phyloP scores from a whole-genome alignment of 2,329 filamentous ascomycete species.

The Aspergillus japonicus region DNA sequence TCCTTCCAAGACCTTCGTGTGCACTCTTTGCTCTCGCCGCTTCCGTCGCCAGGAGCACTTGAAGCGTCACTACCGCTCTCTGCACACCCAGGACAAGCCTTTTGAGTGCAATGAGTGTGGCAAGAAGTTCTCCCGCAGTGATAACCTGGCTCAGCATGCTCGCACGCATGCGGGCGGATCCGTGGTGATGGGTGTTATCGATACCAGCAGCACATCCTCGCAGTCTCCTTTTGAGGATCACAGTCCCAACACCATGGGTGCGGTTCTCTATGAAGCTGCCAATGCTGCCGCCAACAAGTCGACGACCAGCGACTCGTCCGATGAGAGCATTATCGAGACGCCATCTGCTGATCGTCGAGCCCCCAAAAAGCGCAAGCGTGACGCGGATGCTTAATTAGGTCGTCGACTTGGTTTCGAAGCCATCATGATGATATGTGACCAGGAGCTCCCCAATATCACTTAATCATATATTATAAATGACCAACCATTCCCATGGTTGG shows the following conservation, averaged over 20 bases:
- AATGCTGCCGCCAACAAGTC: slow-evolving; percentile 67
- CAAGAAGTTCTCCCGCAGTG: slow-evolving; percentile 98
- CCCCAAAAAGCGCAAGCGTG: slow-evolving; percentile 78
- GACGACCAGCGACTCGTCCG: slow-evolving; percentile 45
- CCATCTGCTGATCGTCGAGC: slow-evolving; percentile 45
- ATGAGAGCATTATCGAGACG: slow-evolving; percentile 34
- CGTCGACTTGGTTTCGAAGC: slow-evolving; percentile 15
- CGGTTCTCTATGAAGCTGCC: slow-evolving; percentile 78
- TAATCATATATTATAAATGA: slow-evolving; percentile 31
- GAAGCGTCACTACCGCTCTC: slow-evolving; percentile 96
- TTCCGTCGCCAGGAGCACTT: slow-evolving; percentile 98
- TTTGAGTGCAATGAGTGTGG: slow-evolving; percentile 97
- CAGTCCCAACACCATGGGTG: slow-evolving; percentile 67
- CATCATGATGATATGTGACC: slow-evolving; percentile 42
- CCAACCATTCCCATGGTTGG: slow-evolving; percentile 23
- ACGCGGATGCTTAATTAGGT: slow-evolving; percentile 55
- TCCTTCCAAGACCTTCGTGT: slow-evolving; percentile 97
- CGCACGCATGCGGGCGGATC: slow-evolving; percentile 88
- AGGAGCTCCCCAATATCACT: slow-evolving; percentile 37
- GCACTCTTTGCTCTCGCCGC: slow-evolving; percentile 90
- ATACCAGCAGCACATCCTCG: slow-evolving; percentile 59
- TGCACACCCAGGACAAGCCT: slow-evolving; percentile 97
- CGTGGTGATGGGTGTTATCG: slow-evolving; percentile 85
- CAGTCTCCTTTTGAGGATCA: slow-evolving; percentile 49
- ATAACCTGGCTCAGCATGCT: slow-evolving; percentile 95